Evolutionary conservation across 2,329 filamentous ascomycete genomes (phyloP), one percentile per base, ranked within the genome.

Genomic region (Xylaria sp.): DNA sequence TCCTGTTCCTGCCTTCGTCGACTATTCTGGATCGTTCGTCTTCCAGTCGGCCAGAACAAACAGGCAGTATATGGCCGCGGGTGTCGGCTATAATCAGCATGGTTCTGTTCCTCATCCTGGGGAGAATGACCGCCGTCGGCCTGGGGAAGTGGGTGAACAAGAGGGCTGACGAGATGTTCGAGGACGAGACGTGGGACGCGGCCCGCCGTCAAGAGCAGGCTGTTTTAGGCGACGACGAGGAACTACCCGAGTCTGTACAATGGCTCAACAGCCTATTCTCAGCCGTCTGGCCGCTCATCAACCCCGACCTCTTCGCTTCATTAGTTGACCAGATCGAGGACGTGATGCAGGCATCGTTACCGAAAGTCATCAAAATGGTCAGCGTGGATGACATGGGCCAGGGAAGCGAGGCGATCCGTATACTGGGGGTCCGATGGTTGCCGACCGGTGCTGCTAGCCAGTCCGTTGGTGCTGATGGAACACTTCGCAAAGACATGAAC

Each of bases 281-380:
- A 3, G 82, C 87, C 1, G 79, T 91, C 4, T 91, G 89, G 89
- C 87, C 87, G 0, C 76, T 92, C 24, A 79, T 91, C 64, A 91
- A 91, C 64, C 89, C 88, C 0, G 89, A 91, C 62, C 76, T 92
- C 1, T 91, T 91, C 63, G 78, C 82, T 1, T 84, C 83, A 29
- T 69, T 91, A 1, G 81, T 84, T 0, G 88, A 91, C 63, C 88
- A 83, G 22, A 78, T 92, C 3, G 89, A 91, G 70, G 89, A 91
- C 67, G 86, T 91, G 44, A 91, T 91, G 89, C 89, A 91, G 72
- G 88, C 88, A 2, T 89, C 85, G 7, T 72, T 91, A 17, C 87
- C 89, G 0, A 84, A 80, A 52, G 70, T 88, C 34, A 79, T 91
- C 26, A 83, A 88, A 44, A 90, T 90, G 88, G 85, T 91, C 40